Evolutionary conservation across 164 flowering plant species (phyloP).

Genomic region (Vitis vinifera): ASM3070453v1 NC_081808.1:1675501-1676000

Average conservation of each 20-base stretch:
- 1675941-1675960: conserved; percentile 57
- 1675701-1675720: conserved; percentile 68
- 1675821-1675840: conserved; percentile 68
- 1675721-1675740: conserved; percentile 55
- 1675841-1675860: conserved; percentile 46
- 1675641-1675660: conserved; percentile 41
- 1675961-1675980: conserved; percentile 62
- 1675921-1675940: conserved; percentile 56
- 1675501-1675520: conserved; percentile 42
- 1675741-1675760: conserved; percentile 74
- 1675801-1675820: conserved; percentile 48
- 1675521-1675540: conserved; percentile 52
- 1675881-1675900: conserved; percentile 73
- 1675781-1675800: conserved; percentile 38
- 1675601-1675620: conserved; percentile 63
- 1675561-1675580: conserved; percentile 31
- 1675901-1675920: conserved; percentile 39
- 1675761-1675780: conserved; percentile 52
- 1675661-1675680: conserved; percentile 41
- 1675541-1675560: conserved; percentile 33
- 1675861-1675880: conserved; percentile 72
- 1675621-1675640: conserved; percentile 33
- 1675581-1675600: conserved; percentile 38
- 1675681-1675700: conserved; percentile 72
- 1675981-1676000: conserved; percentile 21